A percentile compares a stretch with the other conserved stretches of the same genome.
Conservation (phyloP, 176 grass and related monocot species). For the Hsuehochloa calcarea region DNA sequence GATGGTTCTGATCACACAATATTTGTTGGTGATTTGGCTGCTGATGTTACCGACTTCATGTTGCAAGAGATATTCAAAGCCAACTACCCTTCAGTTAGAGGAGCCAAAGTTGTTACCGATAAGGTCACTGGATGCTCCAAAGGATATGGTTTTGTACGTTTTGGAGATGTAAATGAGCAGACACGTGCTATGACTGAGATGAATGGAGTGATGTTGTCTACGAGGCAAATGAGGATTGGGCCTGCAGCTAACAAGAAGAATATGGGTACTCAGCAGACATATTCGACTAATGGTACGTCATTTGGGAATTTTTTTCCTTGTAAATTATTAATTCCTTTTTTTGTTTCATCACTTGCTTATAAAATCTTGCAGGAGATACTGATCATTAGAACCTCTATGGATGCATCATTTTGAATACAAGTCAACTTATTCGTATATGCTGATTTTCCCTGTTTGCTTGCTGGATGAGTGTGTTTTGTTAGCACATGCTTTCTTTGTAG, state of each 20-base stretch:
- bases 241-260: constrained; percentile 78
- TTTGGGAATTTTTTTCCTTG: not conserved
- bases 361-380: constrained; percentile 26
- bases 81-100: constrained; percentile 67
- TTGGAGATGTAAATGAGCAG: constrained; percentile 74
- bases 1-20: constrained; percentile 73
- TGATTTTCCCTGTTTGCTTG: constrained; percentile 27
- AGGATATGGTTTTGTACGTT: constrained; percentile 89
- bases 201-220: constrained; percentile 72
- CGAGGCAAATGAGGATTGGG: constrained; percentile 83
- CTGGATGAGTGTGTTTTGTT: constrained; percentile 26
- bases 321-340: not conserved
- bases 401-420: constrained; percentile 13
- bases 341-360: constrained; percentile 21
- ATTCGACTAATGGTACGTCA: constrained; percentile 46
- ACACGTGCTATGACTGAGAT: constrained; percentile 85
- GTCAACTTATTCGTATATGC: not conserved
- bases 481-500: constrained; percentile 17
- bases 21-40: constrained; percentile 86
- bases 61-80: constrained; percentile 73
- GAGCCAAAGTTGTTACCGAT: constrained; percentile 83
- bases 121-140: constrained; percentile 69
- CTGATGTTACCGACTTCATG: constrained; percentile 81
- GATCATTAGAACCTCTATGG: constrained; percentile 22
- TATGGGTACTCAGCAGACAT: constrained; percentile 54